Evolutionary conservation across 306 rosid genomes (phyloP).

Genomic region (Cicer arietinum): DNA sequence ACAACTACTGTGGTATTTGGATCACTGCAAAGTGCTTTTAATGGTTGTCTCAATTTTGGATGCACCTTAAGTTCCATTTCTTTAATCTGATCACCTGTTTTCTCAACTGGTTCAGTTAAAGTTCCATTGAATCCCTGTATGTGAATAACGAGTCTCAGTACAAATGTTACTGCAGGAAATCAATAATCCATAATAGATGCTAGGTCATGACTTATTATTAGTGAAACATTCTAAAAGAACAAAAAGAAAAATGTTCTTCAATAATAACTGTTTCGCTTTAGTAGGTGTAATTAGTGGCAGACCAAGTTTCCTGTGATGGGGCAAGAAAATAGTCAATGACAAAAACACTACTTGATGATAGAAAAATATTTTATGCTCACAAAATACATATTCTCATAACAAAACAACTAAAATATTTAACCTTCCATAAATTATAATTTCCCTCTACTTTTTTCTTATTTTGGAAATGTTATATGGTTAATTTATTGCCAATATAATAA

Average conservation of each 20-base stretch:
- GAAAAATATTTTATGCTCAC: too few relatives aligned
- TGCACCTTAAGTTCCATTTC: constrained; percentile 90
- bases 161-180: constrained; percentile 7
- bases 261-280: not conserved
- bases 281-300: too few relatives aligned
- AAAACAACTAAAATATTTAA: too few relatives aligned
- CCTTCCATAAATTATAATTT: too few relatives aligned
- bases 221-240: constrained; percentile 25
- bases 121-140: constrained; percentile 89
- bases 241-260: not conserved
- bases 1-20: constrained; percentile 86
- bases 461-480: too few relatives aligned
- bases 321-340: too few relatives aligned
- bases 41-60: constrained; percentile 74
- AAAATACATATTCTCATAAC: too few relatives aligned
- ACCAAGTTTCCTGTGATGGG: too few relatives aligned
- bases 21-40: constrained; percentile 69
- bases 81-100: constrained; percentile 86
- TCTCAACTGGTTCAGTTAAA: constrained; percentile 88
- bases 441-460: too few relatives aligned
- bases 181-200: not conserved
- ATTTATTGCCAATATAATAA: too few relatives aligned
- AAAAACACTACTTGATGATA: too few relatives aligned
- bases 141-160: constrained; percentile 40
- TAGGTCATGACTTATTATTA: constrained; percentile 19